phyloP scores from a whole-genome alignment of 306 rosid genomes.

The Carpinus viminea region DNA sequence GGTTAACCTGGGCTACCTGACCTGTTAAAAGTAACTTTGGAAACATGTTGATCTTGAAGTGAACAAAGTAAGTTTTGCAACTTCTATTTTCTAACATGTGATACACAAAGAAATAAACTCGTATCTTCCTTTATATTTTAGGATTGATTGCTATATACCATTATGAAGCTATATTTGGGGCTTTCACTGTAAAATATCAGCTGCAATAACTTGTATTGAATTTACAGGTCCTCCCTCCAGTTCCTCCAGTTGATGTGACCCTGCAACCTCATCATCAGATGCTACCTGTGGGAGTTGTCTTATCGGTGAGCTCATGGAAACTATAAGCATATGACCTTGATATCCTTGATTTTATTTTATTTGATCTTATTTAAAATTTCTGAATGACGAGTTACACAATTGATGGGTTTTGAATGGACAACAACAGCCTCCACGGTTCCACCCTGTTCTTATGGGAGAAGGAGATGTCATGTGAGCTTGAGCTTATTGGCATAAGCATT shows the following conservation, averaged over 20 bases:
- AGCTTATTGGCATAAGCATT: not conserved
- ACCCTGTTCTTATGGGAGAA: not conserved
- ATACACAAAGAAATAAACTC: not conserved
- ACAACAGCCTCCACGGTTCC: not conserved
- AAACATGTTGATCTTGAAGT: not conserved
- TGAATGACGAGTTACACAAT: not conserved
- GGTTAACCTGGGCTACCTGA: not conserved
- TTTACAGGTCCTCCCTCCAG: constrained; percentile 72
- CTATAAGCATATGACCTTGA: not conserved
- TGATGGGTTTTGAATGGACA: not conserved
- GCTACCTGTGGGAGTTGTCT: constrained; percentile 74
- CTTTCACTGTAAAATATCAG: not conserved
- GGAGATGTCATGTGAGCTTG: not conserved
- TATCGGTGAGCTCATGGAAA: constrained; percentile 61
- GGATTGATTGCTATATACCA: not conserved
- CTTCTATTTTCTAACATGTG: not conserved
- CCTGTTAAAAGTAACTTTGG: not conserved
- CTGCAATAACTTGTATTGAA: constrained; percentile 23
- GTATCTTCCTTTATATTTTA: too few species aligned
- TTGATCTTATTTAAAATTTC: not conserved
- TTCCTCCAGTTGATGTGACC: constrained; percentile 60
- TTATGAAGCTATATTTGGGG: constrained; percentile 20
- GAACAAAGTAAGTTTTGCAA: not conserved
- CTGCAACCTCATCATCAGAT: constrained; percentile 69
- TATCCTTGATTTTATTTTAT: too few species aligned